A percentile compares a stretch with the other conserved stretches of the same genome.
Conservation (phyloP, 2,329 filamentous ascomycete genomes). For the Basipetospora chlamydospora region DNA sequence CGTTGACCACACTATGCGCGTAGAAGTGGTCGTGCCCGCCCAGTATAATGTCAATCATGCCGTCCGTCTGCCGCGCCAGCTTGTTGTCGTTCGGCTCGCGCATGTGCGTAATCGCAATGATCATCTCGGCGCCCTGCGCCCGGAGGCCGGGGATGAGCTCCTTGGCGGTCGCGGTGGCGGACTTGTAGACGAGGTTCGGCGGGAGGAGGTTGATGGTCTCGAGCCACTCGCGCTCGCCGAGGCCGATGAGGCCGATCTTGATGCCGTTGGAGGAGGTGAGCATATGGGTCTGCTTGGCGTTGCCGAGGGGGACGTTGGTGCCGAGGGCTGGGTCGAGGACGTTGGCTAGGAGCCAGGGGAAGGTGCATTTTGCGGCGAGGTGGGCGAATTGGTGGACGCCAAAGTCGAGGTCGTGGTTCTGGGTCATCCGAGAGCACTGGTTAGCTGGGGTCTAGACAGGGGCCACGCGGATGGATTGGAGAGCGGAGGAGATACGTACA, state of each 20-base stretch:
- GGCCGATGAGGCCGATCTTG: conserved; percentile 71
- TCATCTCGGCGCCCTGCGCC: conserved; percentile 64
- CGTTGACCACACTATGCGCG: conserved; percentile 60
- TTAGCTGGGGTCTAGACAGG: neutral
- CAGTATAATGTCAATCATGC: conserved; percentile 69
- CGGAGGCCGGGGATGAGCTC: conserved; percentile 61
- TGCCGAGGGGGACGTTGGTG: conserved; percentile 57
- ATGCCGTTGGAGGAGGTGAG: conserved; percentile 69
- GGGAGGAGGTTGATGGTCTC: conserved; percentile 79
- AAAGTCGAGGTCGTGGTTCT: conserved; percentile 91
- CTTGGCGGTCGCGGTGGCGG: conserved; percentile 59
- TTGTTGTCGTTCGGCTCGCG: conserved; percentile 84
- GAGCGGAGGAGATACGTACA: conserved; percentile 31
- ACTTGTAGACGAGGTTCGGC: conserved; percentile 68
- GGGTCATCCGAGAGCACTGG: too few relatives aligned
- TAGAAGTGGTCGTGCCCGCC: conserved; percentile 90
- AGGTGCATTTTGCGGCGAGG: conserved; percentile 58
- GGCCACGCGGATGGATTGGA: neutral
- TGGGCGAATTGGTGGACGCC: conserved; percentile 68
- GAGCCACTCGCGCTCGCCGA: conserved; percentile 80
- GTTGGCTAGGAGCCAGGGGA: conserved; percentile 84
- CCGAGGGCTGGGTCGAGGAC: conserved; percentile 74
- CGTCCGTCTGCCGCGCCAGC: conserved; percentile 58
- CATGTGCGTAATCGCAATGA: conserved; percentile 74
- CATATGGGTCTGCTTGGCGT: conserved; percentile 62